Evolutionary conservation across 345 rosid genomes (phyloP).

Genomic region (Viola odorata): DNA sequence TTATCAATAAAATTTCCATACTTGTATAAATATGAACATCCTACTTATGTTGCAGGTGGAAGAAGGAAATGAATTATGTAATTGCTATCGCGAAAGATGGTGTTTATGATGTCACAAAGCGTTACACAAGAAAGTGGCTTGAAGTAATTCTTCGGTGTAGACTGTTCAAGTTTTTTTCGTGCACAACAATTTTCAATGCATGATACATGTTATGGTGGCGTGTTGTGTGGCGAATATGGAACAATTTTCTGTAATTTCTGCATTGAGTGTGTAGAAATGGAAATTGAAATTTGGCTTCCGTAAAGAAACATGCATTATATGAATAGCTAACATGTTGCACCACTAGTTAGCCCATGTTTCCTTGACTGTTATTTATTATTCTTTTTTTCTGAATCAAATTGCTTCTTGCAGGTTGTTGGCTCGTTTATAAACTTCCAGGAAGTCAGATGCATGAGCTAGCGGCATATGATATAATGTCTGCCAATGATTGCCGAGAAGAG

Average conservation of each 20-base stretch:
- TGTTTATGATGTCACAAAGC: conserved; percentile 84
- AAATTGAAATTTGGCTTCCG: not conserved
- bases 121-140: conserved; percentile 91
- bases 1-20: not conserved
- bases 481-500: conserved; percentile 90
- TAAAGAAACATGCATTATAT: not conserved
- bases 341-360: too few relatives aligned
- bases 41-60: conserved; percentile 55
- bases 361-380: not conserved
- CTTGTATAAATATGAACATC: not conserved
- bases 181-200: not conserved
- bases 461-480: conserved; percentile 82
- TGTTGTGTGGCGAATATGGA: not conserved
- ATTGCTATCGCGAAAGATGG: conserved; percentile 83
- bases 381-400: not conserved
- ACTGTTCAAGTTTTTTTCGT: conserved; percentile 2
- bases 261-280: not conserved
- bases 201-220: not conserved
- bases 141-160: conserved; percentile 45
- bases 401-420: conserved; percentile 62
- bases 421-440: conserved; percentile 45
- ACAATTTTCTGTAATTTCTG: not conserved
- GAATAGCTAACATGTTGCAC: not conserved
- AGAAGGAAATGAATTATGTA: conserved; percentile 59
- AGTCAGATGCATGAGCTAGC: conserved; percentile 46